phyloP scores from a whole-genome alignment of 1,139 yeast genomes.

The Scheffersomyces stambukii region DNA sequence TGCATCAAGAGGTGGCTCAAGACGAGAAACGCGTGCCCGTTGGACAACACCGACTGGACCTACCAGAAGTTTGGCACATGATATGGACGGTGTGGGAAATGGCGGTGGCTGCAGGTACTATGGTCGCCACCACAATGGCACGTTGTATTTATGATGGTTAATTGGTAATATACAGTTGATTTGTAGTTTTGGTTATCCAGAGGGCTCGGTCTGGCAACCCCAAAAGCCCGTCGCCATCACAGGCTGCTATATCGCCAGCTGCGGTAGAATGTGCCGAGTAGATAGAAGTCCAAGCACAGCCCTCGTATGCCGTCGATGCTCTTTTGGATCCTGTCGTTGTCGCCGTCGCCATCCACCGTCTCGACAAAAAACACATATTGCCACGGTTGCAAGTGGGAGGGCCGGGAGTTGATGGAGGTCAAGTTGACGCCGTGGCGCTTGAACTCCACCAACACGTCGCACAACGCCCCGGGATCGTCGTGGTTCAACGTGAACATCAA shows the following conservation, averaged over 20 bases:
- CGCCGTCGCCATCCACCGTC: conserved; percentile 38
- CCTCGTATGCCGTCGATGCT: conserved; percentile 17
- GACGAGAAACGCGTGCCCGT: conserved; percentile 96
- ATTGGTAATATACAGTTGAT: not conserved
- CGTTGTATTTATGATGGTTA: conserved; percentile 2
- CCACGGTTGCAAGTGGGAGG: conserved; percentile 67
- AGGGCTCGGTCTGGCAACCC: not conserved
- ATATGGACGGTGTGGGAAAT: not conserved
- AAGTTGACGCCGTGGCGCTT: conserved; percentile 58
- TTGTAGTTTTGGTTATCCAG: not conserved
- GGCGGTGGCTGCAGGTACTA: too few relatives aligned
- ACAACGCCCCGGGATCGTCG: conserved; percentile 72
- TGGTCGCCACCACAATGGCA: not conserved
- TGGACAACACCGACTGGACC: conserved; percentile 93
- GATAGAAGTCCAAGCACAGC: conserved; percentile 30
- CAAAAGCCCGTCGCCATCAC: too few relatives aligned
- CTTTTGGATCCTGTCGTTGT: too few relatives aligned
- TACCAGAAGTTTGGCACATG: conserved; percentile 70
- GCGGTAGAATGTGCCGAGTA: conserved; percentile 35
- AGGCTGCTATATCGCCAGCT: conserved; percentile 21
- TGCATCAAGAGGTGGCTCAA: conserved; percentile 96
- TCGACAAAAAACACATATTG: conserved; percentile 82
- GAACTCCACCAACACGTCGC: conserved; percentile 60
- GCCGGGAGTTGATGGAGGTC: conserved; percentile 71
- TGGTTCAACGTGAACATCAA: conserved; percentile 64